These are phyloP conservation scores for Aspergillus pseudoterreus DNA, from an alignment of 2,329 filamentous ascomycete genomes.

Conservation along the genomic window DNA sequence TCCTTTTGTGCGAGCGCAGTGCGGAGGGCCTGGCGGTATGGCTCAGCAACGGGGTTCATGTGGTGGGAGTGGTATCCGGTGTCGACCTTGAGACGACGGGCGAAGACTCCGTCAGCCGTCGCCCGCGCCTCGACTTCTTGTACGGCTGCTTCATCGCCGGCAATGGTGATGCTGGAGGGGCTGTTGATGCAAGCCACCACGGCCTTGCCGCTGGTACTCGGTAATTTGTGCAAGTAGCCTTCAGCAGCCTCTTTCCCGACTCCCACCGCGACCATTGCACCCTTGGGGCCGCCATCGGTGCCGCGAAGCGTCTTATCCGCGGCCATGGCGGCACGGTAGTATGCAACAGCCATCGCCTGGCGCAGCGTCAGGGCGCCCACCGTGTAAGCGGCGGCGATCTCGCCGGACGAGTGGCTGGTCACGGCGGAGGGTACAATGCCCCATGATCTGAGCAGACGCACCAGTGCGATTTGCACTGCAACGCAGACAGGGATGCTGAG, in stretches of 20 bases:
- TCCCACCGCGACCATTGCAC: not conserved
- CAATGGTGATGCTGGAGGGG: not conserved
- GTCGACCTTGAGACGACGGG: not conserved
- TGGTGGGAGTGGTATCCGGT: not conserved
- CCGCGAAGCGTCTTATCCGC: no score
- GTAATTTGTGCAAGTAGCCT: not conserved
- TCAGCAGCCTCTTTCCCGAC: not conserved
- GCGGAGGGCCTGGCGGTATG: not conserved
- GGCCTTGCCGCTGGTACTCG: not conserved
- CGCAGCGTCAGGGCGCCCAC: no score
- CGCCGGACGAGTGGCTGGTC: not conserved
- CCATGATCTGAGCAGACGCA: not conserved
- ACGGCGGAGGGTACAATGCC: not conserved
- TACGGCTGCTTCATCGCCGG: not conserved
- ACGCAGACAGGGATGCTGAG: not conserved
- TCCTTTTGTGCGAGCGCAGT: no score
- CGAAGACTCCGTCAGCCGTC: not conserved
- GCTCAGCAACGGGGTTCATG: not conserved
- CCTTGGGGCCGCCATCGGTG: not conserved
- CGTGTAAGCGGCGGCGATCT: not conserved
- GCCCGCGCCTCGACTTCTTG: not conserved
- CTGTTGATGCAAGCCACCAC: not conserved
- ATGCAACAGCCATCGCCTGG: no score
- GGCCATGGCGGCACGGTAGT: no score
- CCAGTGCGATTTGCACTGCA: not conserved